Conservation (phyloP, 2,329 filamentous ascomycete genomes). For the Blumeria graminis region DNA sequence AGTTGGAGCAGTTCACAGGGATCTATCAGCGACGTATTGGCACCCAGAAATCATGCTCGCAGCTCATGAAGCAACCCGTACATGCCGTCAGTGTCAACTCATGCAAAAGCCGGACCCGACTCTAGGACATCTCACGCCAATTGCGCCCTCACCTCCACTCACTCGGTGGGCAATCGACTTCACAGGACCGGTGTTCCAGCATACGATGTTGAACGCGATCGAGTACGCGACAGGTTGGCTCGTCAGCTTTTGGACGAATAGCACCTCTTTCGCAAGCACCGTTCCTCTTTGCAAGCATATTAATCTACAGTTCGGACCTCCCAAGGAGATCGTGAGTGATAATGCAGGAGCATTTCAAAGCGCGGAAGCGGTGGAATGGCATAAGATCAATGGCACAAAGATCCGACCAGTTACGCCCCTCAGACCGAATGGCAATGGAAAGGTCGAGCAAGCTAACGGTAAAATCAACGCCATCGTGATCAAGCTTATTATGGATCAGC, state of each 20-base stretch:
- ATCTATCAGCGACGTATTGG: background rate
- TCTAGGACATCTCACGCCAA: background rate
- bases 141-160: background rate
- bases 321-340: background rate
- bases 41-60: background rate
- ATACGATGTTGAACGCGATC: background rate
- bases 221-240: background rate
- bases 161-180: conserved; percentile 1
- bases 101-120: background rate
- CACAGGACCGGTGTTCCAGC: background rate
- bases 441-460: background rate
- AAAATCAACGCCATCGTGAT: background rate
- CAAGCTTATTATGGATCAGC: background rate
- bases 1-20: background rate
- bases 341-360: background rate
- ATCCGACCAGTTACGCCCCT: background rate
- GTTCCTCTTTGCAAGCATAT: too few species aligned
- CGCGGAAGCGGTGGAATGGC: background rate
- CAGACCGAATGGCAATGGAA: background rate
- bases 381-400: background rate
- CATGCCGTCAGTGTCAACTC: background rate
- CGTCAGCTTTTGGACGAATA: background rate
- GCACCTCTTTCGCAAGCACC: background rate
- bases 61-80: background rate
- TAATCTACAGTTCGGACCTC: background rate